Conservation (phyloP, 768 basidiomycete genomes). For the Rubroboletus satanas region DNA sequence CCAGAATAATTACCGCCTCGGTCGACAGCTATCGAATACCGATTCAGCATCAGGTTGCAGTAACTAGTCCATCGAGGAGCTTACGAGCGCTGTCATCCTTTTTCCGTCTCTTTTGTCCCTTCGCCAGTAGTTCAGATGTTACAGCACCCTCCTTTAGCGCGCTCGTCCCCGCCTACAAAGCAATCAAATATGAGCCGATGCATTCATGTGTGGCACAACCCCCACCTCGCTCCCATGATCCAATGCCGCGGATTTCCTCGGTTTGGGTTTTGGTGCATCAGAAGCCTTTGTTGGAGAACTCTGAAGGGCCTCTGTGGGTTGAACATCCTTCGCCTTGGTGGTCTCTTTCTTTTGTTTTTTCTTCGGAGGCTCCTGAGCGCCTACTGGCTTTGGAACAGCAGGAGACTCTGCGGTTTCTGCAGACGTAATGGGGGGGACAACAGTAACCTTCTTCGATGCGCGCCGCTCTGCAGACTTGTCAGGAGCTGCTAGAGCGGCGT, state of each 20-base stretch:
- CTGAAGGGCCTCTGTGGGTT: not conserved
- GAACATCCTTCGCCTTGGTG: slow-evolving; percentile 2
- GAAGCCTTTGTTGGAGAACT: slow-evolving; percentile 8
- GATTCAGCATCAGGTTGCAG: not conserved
- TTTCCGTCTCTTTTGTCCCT: slow-evolving; percentile 7
- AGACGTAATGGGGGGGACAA: not conserved
- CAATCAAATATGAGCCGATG: slow-evolving; percentile 1
- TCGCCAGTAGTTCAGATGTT: not conserved
- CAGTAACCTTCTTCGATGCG: slow-evolving; percentile 4
- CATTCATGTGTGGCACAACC: not conserved
- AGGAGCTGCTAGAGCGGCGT: not conserved
- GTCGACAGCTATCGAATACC: not conserved
- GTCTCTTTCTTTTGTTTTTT: slow-evolving; percentile 17
- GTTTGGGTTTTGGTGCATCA: not conserved
- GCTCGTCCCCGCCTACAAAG: slow-evolving; percentile 7
- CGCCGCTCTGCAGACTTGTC: not conserved
- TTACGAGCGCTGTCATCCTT: slow-evolving; percentile 10
- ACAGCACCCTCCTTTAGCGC: not conserved
- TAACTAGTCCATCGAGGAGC: not conserved
- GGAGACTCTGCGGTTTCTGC: not conserved
- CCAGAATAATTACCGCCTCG: slow-evolving; percentile 3
- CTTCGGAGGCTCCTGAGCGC: slow-evolving; percentile 9
- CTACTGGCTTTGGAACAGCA: not conserved
- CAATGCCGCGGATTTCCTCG: slow-evolving; percentile 2
- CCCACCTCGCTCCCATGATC: slow-evolving; percentile 13